Percentiles rank a stretch among this genome's conserved stretches.
Conservation (phyloP, 306 rosid species). For the Acmispon strigosus region DNA sequence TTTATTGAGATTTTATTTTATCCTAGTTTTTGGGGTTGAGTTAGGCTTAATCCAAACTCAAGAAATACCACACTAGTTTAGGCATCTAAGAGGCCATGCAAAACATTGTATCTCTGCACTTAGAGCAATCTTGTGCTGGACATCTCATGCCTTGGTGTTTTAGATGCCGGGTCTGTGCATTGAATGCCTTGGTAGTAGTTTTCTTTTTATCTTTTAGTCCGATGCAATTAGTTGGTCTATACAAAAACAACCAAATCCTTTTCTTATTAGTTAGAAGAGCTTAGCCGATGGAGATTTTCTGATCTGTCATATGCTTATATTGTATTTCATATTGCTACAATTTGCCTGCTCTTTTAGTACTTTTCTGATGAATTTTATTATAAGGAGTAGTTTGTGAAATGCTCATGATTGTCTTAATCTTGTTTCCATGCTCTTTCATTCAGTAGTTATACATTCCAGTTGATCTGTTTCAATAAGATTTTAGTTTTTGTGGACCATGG, state of each 20-base stretch:
- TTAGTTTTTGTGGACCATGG: constrained; percentile 23
- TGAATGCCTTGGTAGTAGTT: background rate
- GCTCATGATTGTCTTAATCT: background rate
- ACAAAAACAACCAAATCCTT: background rate
- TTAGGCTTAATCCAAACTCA: too few species aligned
- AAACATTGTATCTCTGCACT: background rate
- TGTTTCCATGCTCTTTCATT: background rate
- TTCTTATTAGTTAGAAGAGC: background rate
- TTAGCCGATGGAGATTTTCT: background rate
- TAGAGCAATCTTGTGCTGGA: background rate
- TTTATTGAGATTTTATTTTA: too few species aligned
- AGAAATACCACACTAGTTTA: background rate
- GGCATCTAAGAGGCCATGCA: background rate
- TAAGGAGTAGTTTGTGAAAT: background rate
- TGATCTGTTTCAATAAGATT: constrained; percentile 10
- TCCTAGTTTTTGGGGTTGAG: too few species aligned
- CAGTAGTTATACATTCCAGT: constrained; percentile 1
- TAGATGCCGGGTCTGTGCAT: background rate
- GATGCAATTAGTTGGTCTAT: background rate
- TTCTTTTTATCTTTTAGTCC: background rate
- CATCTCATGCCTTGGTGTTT: background rate
- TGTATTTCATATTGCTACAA: background rate
- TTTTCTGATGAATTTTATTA: background rate
- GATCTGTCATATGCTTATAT: background rate
- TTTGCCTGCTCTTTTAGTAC: background rate